Evolutionary conservation across 129 eudicot species (phyloP).

Genomic region (Silybum marianum): DNA sequence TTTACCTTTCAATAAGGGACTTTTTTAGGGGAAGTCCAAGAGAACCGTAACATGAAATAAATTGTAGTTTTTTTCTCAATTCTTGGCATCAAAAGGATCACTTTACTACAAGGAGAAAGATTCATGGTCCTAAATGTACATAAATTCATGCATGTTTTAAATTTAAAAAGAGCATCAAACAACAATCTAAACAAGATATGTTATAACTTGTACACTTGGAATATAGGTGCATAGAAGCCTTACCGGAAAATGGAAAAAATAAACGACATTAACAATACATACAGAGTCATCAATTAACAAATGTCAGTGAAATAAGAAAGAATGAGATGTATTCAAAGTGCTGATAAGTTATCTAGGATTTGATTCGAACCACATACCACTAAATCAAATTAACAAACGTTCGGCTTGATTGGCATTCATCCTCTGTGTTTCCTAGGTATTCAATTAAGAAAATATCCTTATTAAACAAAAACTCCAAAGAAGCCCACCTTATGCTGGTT

Average conservation of each 20-base stretch:
- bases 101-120: background rate
- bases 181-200: background rate
- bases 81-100: background rate
- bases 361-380: background rate
- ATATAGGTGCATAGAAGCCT: background rate
- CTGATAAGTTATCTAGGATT: background rate
- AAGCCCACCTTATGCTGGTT: slow-evolving; percentile 52
- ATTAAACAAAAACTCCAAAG: background rate
- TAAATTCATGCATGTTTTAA: background rate
- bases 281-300: background rate
- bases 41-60: background rate
- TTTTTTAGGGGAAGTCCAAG: background rate
- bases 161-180: background rate
- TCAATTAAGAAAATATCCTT: background rate
- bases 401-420: background rate
- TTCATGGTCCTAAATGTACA: background rate
- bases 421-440: too few relatives aligned
- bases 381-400: background rate
- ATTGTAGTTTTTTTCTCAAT: background rate
- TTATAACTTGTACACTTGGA: background rate
- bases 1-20: slow-evolving; percentile 1
- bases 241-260: background rate
- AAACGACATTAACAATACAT: background rate
- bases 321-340: background rate
- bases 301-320: background rate